Base-by-base conservation (phyloP, 1,139 yeast genomes). In the Protomyces gravidus region DNA sequence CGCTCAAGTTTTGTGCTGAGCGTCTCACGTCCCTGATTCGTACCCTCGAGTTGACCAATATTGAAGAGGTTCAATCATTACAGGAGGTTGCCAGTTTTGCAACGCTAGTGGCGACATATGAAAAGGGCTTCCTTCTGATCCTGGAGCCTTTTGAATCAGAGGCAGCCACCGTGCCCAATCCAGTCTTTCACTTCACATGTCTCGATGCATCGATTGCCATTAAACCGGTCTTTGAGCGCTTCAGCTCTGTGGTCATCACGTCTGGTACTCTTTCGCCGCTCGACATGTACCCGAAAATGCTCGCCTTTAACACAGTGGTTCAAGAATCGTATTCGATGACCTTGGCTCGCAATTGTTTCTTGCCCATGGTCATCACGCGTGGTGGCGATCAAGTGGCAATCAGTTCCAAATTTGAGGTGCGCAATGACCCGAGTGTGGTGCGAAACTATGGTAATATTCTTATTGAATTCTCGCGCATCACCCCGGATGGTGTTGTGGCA, bases 211-310 rank as follows among this genome's bases (percentile, higher is more conserved):
- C 97, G 0, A 94, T 94, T 66, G 98, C 98, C 2, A 92, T 92
- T 66, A 92, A 89, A 70, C 98, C 99, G 0, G 92, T 92, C 0
- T 92, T 92, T 76, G 97, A 92, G 56, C 78, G 92, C 63, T 92
- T 92, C 69, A 84, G 89, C n/a, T 86, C 97, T 0, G 96, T 92
- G 13, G 86, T 92, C 63, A 92, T 92, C 63, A 92, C 99, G 0
- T 88, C 96, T 0, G 99, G 99, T 67, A 92, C 99, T 13, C 90
- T 92, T 50, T 92, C 98, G 0, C 99, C 99, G 0, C 80, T 92
- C 71, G 98, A 94, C 69, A 92, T 92, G 99, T 92, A 92, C 70
- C 99, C 99, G 4, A 85, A 89, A 68, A 92, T 92, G 98, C 77
- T 92, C 64, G 86, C 90, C 69, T 92, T 94, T 72, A 90, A 89